A percentile compares a stretch with the other conserved stretches of the same genome.
These are phyloP conservation scores for Aspergillus quadrilineatus DNA, from an alignment of 2,329 filamentous ascomycete genomes.

Conservation along the genomic window DNA sequence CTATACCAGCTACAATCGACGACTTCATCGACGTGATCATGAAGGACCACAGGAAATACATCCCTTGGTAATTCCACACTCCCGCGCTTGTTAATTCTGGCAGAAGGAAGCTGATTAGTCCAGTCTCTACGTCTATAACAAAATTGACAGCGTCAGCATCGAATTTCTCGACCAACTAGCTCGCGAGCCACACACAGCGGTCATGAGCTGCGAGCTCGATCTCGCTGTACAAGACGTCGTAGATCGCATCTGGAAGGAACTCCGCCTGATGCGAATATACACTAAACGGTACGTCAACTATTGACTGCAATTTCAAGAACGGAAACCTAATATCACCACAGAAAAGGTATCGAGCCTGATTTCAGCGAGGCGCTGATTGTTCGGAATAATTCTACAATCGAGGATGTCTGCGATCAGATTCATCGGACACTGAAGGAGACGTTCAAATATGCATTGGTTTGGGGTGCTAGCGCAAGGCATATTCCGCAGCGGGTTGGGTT, in stretches of 20 bases:
- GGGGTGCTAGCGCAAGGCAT: conserved; percentile 94
- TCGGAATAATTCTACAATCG: conserved; percentile 79
- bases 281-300: conserved; percentile 65
- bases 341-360: conserved; percentile 85
- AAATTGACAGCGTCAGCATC: conserved; percentile 91
- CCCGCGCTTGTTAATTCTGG: no score
- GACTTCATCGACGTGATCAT: conserved; percentile 99
- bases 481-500: conserved; percentile 90
- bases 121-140: conserved; percentile 97
- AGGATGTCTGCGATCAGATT: conserved; percentile 95
- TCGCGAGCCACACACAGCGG: conserved; percentile 86
- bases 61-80: conserved; percentile 57
- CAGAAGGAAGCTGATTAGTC: background rate
- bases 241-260: conserved; percentile 90
- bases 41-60: conserved; percentile 98
- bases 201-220: conserved; percentile 97
- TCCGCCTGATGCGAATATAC: conserved; percentile 87
- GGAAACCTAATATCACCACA: conserved; percentile 30
- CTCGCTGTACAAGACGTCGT: conserved; percentile 91
- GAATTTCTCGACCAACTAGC: conserved; percentile 92
- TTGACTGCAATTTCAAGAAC: background rate
- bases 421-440: conserved; percentile 95
- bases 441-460: conserved; percentile 97
- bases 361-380: conserved; percentile 94
- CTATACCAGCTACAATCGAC: conserved; percentile 73